Base-by-base conservation (phyloP, 148 eudicot genomes). In the Amaranthus cruentus region DNA sequence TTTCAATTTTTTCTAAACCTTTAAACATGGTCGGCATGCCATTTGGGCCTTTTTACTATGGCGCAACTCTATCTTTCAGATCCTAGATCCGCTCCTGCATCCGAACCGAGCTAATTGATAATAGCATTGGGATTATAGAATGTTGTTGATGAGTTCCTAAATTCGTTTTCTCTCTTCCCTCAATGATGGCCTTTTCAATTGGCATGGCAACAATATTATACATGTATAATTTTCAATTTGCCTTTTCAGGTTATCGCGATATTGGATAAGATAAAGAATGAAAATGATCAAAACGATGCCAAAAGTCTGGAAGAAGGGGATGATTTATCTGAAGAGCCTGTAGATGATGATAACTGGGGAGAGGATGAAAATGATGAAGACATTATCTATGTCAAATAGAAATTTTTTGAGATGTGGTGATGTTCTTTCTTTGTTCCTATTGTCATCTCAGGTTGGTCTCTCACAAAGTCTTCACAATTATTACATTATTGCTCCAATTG, bases 221-320 rank as follows among this genome's bases (percentile, higher is more conserved):
- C 43, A 59, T 56, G 46, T 65, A 53, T 75, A 47, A 74, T 61
- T 13, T 47, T 71, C 38, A 47, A 3, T 51, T 63, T 75, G 58
- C 49, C 54, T 6, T 77, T 84, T 76, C 83, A 95, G 97, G 99
- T 92, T 52, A 86, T 91, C 85, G 94, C 92, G 15, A 95, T 95
- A 84, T 86, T 95, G 78, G 99, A 95, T 83, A 87, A 77, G 81
- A 82, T 95, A 54, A 95, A 95, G 83, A 79, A 42, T 28, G 85
- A 84, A 52, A 81, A 84, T 71, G 89, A 91, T 79, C 77, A 76
- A 63, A 84, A 76, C 67, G 73, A 50, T 59, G 72, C 57, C 48
- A 54, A 50, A 49, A 74, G 58, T 68, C 69, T 21, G 18, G 87
- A 28, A 51, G 77, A 74, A 51, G 76, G 75, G 28, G 66, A 53